These are phyloP conservation scores for Suhomyces ambrosiae DNA, from an alignment of 1,139 yeast species.

Conservation along the genomic window DNA sequence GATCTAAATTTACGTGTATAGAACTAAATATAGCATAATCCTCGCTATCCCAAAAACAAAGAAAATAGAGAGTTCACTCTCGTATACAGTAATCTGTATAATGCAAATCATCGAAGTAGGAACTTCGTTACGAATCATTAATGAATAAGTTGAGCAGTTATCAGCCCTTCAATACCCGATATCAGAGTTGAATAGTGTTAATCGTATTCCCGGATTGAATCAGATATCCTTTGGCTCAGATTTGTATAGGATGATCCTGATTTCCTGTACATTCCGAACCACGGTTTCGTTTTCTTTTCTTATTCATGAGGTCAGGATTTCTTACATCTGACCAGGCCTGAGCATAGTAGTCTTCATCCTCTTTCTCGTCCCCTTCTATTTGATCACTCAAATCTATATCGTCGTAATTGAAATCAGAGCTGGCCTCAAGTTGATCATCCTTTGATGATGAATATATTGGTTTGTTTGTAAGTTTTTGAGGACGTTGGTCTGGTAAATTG, in stretches of 20 bases:
- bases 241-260: conserved; percentile 5
- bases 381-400: conserved; percentile 29
- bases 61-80: neutral
- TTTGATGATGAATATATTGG: neutral
- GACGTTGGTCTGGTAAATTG: conserved; percentile 17
- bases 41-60: neutral
- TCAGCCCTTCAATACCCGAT: neutral
- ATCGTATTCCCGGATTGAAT: too few species aligned
- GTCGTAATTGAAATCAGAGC: conserved; percentile 27
- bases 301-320: conserved; percentile 4
- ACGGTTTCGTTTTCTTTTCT: conserved; percentile 7
- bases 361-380: conserved; percentile 26
- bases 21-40: conserved; percentile 1
- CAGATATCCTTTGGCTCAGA: too few species aligned
- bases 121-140: neutral
- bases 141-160: neutral
- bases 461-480: neutral
- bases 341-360: conserved; percentile 27
- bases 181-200: too few species aligned
- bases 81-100: neutral
- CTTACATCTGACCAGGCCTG: conserved; percentile 21
- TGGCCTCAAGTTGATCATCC: conserved; percentile 9
- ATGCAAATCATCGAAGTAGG: neutral
- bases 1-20: too few species aligned
- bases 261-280: conserved; percentile 4